Conservation (phyloP, 2,329 filamentous ascomycete species). For the Cadophora gregata region DNA sequence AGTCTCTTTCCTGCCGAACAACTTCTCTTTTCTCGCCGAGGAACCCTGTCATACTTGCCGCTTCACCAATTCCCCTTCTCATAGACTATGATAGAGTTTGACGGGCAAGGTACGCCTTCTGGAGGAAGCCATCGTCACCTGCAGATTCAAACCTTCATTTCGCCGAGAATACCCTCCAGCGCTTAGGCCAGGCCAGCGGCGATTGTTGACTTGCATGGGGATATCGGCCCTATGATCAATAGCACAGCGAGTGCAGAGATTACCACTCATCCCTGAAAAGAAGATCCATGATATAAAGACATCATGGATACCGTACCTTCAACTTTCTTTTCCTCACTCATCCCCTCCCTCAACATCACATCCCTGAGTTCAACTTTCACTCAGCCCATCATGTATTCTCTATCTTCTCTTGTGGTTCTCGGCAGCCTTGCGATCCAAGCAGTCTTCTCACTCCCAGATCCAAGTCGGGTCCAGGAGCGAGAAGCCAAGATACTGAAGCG, state of each 20-base stretch:
- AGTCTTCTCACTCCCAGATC: slow-evolving; percentile 54
- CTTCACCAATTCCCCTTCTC: background rate
- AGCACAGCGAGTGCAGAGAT: background rate
- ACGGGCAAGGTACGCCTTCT: background rate
- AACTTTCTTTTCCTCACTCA: slow-evolving; percentile 35
- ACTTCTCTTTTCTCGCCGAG: background rate
- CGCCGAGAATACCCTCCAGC: background rate
- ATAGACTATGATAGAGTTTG: slow-evolving; percentile 1
- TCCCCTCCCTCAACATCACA: slow-evolving; percentile 34
- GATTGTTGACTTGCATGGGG: background rate
- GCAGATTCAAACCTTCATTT: background rate
- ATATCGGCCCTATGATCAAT: slow-evolving; percentile 12
- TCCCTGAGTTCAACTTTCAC: slow-evolving; percentile 19
- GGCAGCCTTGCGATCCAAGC: slow-evolving; percentile 58
- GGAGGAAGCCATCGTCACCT: background rate
- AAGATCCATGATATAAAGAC: slow-evolving; percentile 35
- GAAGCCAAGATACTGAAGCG: slow-evolving; percentile 52
- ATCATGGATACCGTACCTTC: slow-evolving; percentile 34
- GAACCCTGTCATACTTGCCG: slow-evolving; percentile 7
- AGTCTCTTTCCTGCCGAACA: background rate
- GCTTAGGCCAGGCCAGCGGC: background rate
- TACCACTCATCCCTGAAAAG: background rate
- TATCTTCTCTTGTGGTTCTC: slow-evolving; percentile 57
- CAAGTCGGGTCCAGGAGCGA: slow-evolving; percentile 41
- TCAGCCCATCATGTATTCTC: slow-evolving; percentile 55